Conservation (phyloP, 208 protist species). For the Trypanosoma lewisi region DNA sequence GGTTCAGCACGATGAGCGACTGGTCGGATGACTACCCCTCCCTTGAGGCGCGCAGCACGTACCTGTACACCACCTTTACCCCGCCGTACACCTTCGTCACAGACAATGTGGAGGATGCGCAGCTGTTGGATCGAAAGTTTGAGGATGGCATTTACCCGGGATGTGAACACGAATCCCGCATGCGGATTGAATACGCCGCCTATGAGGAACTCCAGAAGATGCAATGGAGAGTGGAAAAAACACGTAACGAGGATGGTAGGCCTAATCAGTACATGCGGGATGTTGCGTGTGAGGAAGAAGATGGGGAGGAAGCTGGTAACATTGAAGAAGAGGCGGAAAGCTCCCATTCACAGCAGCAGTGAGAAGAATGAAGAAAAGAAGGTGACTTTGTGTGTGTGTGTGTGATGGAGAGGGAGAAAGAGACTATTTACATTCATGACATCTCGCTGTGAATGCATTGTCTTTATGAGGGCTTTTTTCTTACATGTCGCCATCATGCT, state of each 20-base stretch:
- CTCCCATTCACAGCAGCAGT: no score
- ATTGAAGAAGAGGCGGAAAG: slow-evolving; percentile 22
- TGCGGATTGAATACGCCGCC: slow-evolving; percentile 69
- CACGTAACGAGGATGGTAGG: slow-evolving; percentile 10
- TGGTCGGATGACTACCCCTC: slow-evolving; percentile 91
- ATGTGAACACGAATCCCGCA: slow-evolving; percentile 64
- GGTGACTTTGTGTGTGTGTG: no score
- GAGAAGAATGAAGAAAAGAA: no score
- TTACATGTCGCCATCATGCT: no score
- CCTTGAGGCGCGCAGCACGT: slow-evolving; percentile 88
- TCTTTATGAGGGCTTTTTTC: no score
- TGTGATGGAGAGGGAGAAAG: no score
- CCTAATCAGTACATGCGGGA: slow-evolving; percentile 7
- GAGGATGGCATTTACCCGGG: slow-evolving; percentile 89
- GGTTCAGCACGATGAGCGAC: slow-evolving; percentile 84
- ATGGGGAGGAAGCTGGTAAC: slow-evolving; percentile 12
- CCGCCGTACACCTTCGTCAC: slow-evolving; percentile 74
- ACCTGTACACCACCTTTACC: slow-evolving; percentile 84
- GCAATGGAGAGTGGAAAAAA: slow-evolving; percentile 47
- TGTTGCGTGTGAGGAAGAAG: slow-evolving; percentile 1
- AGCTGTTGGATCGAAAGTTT: slow-evolving; percentile 87
- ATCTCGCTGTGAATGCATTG: no score
- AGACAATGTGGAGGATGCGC: slow-evolving; percentile 60
- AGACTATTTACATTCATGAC: no score
- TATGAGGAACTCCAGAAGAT: slow-evolving; percentile 50